These are phyloP conservation scores for Diversispora eburnea DNA, from an alignment of 192 early-diverging fungal species.

Conservation along the genomic window DNA sequence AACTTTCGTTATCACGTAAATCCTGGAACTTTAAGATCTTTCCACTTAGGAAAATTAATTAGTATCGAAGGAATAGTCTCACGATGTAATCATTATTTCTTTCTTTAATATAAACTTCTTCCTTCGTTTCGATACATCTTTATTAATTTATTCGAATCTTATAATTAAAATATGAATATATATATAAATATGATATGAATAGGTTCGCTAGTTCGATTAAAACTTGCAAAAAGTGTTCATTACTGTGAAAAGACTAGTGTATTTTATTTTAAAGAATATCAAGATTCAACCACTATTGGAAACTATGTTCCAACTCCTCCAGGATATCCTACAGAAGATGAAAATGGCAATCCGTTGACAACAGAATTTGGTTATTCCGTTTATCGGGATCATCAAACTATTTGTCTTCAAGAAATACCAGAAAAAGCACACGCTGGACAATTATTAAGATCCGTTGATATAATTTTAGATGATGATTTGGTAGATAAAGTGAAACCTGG, in stretches of 20 bases:
- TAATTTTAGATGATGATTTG: constrained; percentile 93
- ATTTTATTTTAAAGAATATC: constrained; percentile 82
- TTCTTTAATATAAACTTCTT: background rate
- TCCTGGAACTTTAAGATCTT: constrained; percentile 80
- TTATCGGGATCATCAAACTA: constrained; percentile 90
- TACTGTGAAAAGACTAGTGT: constrained; percentile 81
- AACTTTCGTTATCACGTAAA: constrained; percentile 88
- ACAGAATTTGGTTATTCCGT: constrained; percentile 90
- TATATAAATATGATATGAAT: background rate
- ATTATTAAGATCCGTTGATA: constrained; percentile 89
- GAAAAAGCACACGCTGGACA: constrained; percentile 93
- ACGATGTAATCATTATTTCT: constrained; percentile 61
- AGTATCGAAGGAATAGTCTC: constrained; percentile 98
- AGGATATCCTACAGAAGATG: constrained; percentile 92
- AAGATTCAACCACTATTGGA: constrained; percentile 79
- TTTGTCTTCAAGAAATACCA: constrained; percentile 98
- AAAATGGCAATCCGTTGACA: constrained; percentile 83
- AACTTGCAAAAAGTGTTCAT: constrained; percentile 88
- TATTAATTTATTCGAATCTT: background rate
- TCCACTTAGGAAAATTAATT: constrained; percentile 79
- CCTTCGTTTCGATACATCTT: background rate
- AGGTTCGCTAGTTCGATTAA: constrained; percentile 94
- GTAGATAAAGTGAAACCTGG: constrained; percentile 96
- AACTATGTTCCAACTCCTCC: constrained; percentile 66
- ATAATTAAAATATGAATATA: background rate